Base-by-base conservation (phyloP, 192 early-diverging fungal species). In the Coemansia aciculifera region DNA sequence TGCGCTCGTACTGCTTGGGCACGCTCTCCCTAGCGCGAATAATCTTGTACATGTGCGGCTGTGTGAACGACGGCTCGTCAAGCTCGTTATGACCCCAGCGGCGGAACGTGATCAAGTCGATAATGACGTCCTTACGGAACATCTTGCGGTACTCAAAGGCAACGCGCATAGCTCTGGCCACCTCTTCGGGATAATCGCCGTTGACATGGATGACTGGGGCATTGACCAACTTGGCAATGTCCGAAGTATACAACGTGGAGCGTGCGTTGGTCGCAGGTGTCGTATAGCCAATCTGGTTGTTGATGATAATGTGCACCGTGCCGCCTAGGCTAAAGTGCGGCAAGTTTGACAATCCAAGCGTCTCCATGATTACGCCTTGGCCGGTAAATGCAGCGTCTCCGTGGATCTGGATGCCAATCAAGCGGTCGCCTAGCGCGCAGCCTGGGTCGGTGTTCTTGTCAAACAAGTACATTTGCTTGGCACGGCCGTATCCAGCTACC, bases 41-140 rank as follows among this genome's bases (percentile, higher is more conserved):
- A 56, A 90, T 94, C 66, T 91, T 89, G 86, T 98, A 98, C 97
- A 98, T 98, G 44, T 88, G 74, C 5, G 97, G 97, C 74, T 98
- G 97, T 0, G 97, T 98, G 75, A 94, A 97, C 52, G 91, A 93
- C 23, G 97, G 97, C 84, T 98, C 97, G 66, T 98, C 97, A 12
- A 98, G 83, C 73, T 98, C 97, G 68, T 98, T 98, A 83, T 98
- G 97, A 7, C 97, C 97, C 94, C 94, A 94, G 52, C 95, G 90
- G 57, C 97, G 91, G 86, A 96, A 98, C 19, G 92, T 91, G 77
- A 97, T 93, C 78, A 98, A 63, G 66, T 98, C 97, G 44, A 98
- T 79, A 29, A 98, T 96, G 29, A 97, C 88, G 74, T 98, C 97
- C 81, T 95, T 96, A 66, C 90, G 87, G 87, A 97, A 98, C 71